Conservation (phyloP, 805 yeast genomes). For the Metschnikowia gruessii region DNA sequence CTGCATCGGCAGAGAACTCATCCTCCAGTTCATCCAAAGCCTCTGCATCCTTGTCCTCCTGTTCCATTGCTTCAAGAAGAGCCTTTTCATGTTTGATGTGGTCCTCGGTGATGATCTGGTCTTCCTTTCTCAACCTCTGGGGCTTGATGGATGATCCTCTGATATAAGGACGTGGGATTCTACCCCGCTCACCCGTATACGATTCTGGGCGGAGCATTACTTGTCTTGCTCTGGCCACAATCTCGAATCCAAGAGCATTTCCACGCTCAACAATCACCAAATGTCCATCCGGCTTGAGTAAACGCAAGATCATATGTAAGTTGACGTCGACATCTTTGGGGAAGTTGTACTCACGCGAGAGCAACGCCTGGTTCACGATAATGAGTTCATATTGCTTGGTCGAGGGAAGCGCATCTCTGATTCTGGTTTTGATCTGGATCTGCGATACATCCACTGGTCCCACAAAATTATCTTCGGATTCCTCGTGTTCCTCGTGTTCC, state of each 20-base stretch:
- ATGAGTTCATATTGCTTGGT: slow-evolving; percentile 70
- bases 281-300: slow-evolving; percentile 76
- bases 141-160: slow-evolving; percentile 47
- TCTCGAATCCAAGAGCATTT: slow-evolving; percentile 83
- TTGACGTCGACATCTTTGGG: slow-evolving; percentile 73
- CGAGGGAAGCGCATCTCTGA: slow-evolving; percentile 53
- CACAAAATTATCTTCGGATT: slow-evolving; percentile 26
- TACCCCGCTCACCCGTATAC: slow-evolving; percentile 50
- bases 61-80: slow-evolving; percentile 26
- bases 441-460: slow-evolving; percentile 55
- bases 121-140: slow-evolving; percentile 34
- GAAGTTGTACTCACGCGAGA: slow-evolving; percentile 56
- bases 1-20: slow-evolving; percentile 2
- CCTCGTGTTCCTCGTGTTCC: slow-evolving; percentile 16
- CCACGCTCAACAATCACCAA: slow-evolving; percentile 84
- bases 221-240: slow-evolving; percentile 87
- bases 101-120: slow-evolving; percentile 35
- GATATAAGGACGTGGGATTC: slow-evolving; percentile 67
- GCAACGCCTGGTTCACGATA: slow-evolving; percentile 75
- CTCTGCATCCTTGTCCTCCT: too few relatives aligned
- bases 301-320: slow-evolving; percentile 53
- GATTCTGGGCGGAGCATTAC: slow-evolving; percentile 84
- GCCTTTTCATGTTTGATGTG: slow-evolving; percentile 34
- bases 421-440: slow-evolving; percentile 51
- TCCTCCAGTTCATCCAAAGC: slow-evolving; percentile 2